Evolutionary conservation across 2,329 filamentous ascomycete species (phyloP).

Genomic region (Didymella arachidicola): DNA sequence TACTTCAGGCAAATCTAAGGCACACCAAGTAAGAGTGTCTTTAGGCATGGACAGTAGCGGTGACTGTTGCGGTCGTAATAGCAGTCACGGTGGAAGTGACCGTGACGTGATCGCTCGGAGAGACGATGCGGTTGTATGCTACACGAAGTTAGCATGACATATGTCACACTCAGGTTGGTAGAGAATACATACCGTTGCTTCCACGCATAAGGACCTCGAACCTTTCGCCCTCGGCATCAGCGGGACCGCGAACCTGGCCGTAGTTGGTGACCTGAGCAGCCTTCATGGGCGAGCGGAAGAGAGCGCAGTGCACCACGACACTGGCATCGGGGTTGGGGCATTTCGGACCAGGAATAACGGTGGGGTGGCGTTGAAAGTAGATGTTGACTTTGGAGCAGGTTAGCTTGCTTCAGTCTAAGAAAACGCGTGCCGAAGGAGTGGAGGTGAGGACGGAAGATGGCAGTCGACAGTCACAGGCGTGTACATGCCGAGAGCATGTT

Average conservation of each 20-base stretch:
- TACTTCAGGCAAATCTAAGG: not conserved
- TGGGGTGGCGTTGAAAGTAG: constrained; percentile 29
- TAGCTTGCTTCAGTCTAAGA: not conserved
- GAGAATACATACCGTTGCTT: constrained; percentile 25
- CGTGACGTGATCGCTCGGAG: not conserved
- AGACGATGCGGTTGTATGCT: constrained; percentile 8
- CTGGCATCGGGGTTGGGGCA: constrained; percentile 31
- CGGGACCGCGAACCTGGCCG: constrained; percentile 21
- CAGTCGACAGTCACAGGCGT: not conserved
- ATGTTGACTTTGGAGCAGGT: constrained; percentile 44
- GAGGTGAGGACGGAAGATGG: not conserved
- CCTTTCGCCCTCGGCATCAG: constrained; percentile 16
- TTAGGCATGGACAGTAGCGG: not conserved
- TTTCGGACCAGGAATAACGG: constrained; percentile 6
- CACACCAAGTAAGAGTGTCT: not conserved
- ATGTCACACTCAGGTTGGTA: not conserved
- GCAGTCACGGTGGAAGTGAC: not conserved
- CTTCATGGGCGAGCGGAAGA: constrained; percentile 20
- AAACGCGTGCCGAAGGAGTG: not conserved
- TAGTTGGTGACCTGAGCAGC: constrained; percentile 17
- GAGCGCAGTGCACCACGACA: constrained; percentile 21
- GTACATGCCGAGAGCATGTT: not conserved
- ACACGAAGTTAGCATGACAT: not conserved
- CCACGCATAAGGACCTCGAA: constrained; percentile 23
- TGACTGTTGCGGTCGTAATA: not conserved